Percentiles rank a stretch among this genome's conserved stretches.
Conservation (phyloP, 2,329 filamentous ascomycete genomes). For the Hymenoscyphus fraxineus region DNA sequence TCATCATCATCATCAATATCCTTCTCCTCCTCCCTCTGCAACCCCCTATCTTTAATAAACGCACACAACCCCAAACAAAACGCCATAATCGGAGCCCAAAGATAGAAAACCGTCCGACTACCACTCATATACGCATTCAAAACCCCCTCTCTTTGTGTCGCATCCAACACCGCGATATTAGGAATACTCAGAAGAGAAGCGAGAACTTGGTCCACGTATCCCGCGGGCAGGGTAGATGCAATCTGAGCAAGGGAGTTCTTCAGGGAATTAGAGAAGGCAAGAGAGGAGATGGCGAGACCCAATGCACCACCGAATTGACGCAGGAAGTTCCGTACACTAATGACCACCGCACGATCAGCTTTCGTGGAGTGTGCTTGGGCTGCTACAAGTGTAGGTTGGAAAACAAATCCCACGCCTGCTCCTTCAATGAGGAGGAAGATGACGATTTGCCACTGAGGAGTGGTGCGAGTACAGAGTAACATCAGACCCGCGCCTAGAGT, state of each 20-base stretch:
- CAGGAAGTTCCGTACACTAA: constrained; percentile 60
- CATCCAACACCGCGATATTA: constrained; percentile 20
- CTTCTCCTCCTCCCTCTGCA: constrained; percentile 36
- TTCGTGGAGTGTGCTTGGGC: constrained; percentile 55
- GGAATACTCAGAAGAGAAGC: constrained; percentile 29
- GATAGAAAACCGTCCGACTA: constrained; percentile 52
- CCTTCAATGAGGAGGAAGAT: constrained; percentile 49
- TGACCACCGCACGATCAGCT: constrained; percentile 57
- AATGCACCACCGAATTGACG: constrained; percentile 55
- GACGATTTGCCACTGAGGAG: constrained; percentile 46
- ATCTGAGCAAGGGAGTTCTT: constrained; percentile 19
- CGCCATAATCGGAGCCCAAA: constrained; percentile 52
- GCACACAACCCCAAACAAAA: constrained; percentile 47
- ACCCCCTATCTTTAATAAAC: constrained; percentile 49
- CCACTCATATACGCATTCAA: constrained; percentile 50
- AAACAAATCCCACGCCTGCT: constrained; percentile 48
- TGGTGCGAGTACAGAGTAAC: constrained; percentile 45
- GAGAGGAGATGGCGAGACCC: constrained; percentile 55
- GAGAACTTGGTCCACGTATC: constrained; percentile 22
- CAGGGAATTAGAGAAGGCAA: constrained; percentile 42
- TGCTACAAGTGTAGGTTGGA: constrained; percentile 51
- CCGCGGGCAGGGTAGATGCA: constrained; percentile 19
- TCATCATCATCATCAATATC: constrained; percentile 1
- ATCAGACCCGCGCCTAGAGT: constrained; percentile 51
- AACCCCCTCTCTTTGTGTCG: constrained; percentile 36